Conservation (phyloP, 768 basidiomycete genomes). For the Nevesoporus exiguus region DNA sequence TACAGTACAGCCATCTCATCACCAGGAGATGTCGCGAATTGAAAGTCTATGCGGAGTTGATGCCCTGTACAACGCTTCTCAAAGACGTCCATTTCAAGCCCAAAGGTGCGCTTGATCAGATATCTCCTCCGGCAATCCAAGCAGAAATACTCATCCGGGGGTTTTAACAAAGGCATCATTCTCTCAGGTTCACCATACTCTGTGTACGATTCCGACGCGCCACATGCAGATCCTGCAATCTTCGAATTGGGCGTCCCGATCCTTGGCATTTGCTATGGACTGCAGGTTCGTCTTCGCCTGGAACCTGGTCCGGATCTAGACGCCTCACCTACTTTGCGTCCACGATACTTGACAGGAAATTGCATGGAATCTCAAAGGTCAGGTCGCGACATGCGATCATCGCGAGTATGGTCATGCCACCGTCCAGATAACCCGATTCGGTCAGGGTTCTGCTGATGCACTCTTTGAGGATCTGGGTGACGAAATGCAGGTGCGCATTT, state of each 20-base stretch:
- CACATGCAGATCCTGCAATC: slow-evolving; percentile 90
- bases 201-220: slow-evolving; percentile 89
- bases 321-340: background rate
- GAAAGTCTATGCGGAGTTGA: slow-evolving; percentile 94
- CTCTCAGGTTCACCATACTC: slow-evolving; percentile 98
- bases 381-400: slow-evolving; percentile 82
- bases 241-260: slow-evolving; percentile 88
- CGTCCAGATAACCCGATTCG: slow-evolving; percentile 66
- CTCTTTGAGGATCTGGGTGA: slow-evolving; percentile 87
- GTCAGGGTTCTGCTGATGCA: slow-evolving; percentile 56
- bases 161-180: slow-evolving; percentile 69
- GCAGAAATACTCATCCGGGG: background rate
- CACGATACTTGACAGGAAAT: slow-evolving; percentile 64
- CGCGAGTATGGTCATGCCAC: slow-evolving; percentile 95
- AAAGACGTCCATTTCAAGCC: slow-evolving; percentile 89
- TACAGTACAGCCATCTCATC: slow-evolving; percentile 94
- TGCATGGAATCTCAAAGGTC: slow-evolving; percentile 81
- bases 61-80: slow-evolving; percentile 93
- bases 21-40: slow-evolving; percentile 96
- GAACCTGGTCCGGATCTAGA: background rate
- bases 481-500: slow-evolving; percentile 70
- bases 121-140: background rate
- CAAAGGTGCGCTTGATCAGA: slow-evolving; percentile 67
- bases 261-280: slow-evolving; percentile 95
- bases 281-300: slow-evolving; percentile 58